A percentile compares a stretch with the other conserved stretches of the same genome.
Evolutionary conservation across 164 flowering plant species (phyloP).

Genomic region (Nymphaea colorata): DNA sequence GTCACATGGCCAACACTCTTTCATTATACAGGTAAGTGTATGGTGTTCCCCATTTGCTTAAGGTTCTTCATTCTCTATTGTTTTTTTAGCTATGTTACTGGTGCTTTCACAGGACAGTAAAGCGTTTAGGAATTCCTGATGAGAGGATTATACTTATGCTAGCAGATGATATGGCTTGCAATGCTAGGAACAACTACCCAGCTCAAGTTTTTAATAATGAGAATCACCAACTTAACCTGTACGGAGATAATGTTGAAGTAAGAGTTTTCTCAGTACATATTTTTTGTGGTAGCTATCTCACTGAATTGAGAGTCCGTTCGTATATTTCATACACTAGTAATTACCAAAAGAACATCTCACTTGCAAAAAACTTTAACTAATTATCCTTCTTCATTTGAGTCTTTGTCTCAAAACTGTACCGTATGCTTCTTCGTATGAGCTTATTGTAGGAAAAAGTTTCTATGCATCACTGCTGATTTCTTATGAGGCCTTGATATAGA

Average conservation of each 20-base stretch:
- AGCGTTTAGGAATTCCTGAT: conserved; percentile 95
- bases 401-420: too few species aligned
- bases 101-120: conserved; percentile 59
- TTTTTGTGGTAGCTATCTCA: neutral
- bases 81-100: neutral
- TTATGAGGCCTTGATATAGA: too few species aligned
- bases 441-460: too few species aligned
- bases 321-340: neutral
- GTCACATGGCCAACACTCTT: conserved; percentile 99
- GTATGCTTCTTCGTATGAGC: too few species aligned
- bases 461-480: too few species aligned
- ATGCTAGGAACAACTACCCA: conserved; percentile 87
- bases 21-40: conserved; percentile 76
- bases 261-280: conserved; percentile 3
- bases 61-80: neutral
- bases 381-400: too few species aligned
- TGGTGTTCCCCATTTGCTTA: neutral
- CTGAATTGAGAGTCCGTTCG: neutral
- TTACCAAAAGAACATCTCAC: too few species aligned
- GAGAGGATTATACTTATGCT: conserved; percentile 97
- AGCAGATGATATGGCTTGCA: conserved; percentile 99
- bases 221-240: conserved; percentile 86
- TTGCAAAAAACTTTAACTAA: too few species aligned
- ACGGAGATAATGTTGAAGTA: conserved; percentile 99
- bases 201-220: conserved; percentile 99